These are phyloP conservation scores for Chytridiales sp. DNA, from an alignment of 371 early-diverging fungal genomes.

Conservation along the genomic window DNA sequence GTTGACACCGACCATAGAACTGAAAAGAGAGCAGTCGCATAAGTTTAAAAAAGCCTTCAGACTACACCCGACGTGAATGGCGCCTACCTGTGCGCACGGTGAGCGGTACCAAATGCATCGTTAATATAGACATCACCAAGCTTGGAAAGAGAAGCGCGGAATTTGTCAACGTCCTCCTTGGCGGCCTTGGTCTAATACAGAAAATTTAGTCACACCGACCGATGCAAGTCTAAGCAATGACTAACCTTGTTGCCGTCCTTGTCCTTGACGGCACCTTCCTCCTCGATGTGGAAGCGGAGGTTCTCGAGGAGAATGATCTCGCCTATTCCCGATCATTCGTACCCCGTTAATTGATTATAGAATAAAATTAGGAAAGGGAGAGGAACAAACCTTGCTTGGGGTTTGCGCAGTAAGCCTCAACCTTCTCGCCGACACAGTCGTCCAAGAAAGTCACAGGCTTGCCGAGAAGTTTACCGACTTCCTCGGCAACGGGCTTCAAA, in stretches of 20 bases:
- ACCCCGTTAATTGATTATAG: no score
- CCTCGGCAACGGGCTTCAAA: conserved; percentile 88
- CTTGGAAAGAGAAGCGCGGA: conserved; percentile 87
- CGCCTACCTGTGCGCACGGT: conserved; percentile 76
- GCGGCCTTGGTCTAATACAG: conserved; percentile 72
- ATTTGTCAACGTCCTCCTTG: conserved; percentile 73
- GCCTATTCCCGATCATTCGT: conserved; percentile 41
- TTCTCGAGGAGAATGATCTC: conserved; percentile 96
- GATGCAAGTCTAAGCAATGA: background rate
- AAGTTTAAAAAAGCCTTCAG: background rate
- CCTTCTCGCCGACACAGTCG: conserved; percentile 90
- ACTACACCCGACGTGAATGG: background rate
- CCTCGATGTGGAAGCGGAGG: conserved; percentile 97
- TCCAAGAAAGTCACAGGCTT: conserved; percentile 87
- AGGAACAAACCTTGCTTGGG: conserved; percentile 62
- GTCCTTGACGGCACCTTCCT: conserved; percentile 94
- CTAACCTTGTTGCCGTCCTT: conserved; percentile 77
- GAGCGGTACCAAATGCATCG: conserved; percentile 99
- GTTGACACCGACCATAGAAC: conserved; percentile 95
- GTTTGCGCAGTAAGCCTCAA: conserved; percentile 77
- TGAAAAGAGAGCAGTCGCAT: conserved; percentile 45
- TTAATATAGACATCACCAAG: conserved; percentile 97
- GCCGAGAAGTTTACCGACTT: conserved; percentile 76
- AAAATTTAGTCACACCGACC: conserved; percentile 2
- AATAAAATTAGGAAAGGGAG: background rate